Conservation (phyloP, 148 eudicot species). For the Selenicereus undatus region DNA sequence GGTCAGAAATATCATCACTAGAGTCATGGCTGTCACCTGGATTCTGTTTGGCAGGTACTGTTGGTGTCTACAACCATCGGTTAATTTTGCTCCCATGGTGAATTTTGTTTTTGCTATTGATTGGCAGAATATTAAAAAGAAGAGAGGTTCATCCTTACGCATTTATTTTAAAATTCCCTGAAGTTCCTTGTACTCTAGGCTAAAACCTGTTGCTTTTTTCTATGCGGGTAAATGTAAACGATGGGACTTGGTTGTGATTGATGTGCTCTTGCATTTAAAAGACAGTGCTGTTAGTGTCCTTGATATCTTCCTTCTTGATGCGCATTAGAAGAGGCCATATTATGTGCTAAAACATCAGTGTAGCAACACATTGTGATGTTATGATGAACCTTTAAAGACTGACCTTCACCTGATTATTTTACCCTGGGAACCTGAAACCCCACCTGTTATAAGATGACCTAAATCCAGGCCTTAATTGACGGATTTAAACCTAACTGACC, state of each 20-base stretch:
- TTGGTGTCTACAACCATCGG: not conserved
- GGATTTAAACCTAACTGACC: too few species aligned
- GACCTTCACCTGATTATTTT: not conserved
- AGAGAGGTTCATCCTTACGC: not conserved
- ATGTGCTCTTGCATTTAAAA: not conserved
- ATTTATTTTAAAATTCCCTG: not conserved
- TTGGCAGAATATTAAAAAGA: not conserved
- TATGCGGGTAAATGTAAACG: not conserved
- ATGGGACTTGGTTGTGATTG: not conserved
- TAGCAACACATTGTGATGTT: too few species aligned
- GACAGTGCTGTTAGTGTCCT: not conserved
- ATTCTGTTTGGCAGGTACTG: conserved; percentile 17
- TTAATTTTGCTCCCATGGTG: not conserved
- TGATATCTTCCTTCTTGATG: not conserved
- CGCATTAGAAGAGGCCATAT: not conserved
- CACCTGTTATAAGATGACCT: not conserved
- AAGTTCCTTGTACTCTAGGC: not conserved
- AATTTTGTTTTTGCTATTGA: not conserved
- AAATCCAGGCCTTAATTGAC: not conserved
- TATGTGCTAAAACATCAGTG: not conserved
- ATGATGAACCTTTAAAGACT: not conserved
- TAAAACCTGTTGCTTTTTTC: not conserved
- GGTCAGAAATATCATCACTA: conserved; percentile 94
- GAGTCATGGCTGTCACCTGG: conserved; percentile 9
- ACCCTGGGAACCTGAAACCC: not conserved